Base-by-base conservation (phyloP, 768 basidiomycete genomes). In the Heimioporus sp. region DNA sequence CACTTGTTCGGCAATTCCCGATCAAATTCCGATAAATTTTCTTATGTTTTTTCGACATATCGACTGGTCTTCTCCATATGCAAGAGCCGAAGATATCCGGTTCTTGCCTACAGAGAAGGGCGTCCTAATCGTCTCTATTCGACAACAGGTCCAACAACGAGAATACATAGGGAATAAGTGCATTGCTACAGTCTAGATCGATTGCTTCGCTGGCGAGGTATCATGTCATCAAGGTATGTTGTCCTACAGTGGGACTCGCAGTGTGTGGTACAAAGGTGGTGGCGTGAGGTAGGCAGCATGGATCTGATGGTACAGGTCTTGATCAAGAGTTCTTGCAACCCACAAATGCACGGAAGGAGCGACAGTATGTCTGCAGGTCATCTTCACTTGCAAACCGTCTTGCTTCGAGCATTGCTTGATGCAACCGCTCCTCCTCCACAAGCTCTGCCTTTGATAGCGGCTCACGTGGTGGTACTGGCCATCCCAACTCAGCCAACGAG, bases 401-500 rank as follows among this genome's bases (percentile, higher is more conserved):
- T 34, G 83, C 83, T 56, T 85, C 79, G 12, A 81, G 64, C 75
- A 87, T 80, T 38, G 78, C 80, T 24, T 79, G 78, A 54, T 82
- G 78, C 37, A 82, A 67, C 32, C 85, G 74, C 55, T 83, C 79
- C 59, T 87, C 85, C 60, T 86, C 83, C 32, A 85, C 78, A 5
- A 85, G 71, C 64, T 87, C 86, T 16, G 85, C 85, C 63, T 85
- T 86, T 4, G 82, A 78, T 43, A 87, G 67, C 10, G 83, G 80
- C 46, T 86, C 85, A 46, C 82, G 77, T 8, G 73, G 65, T 20
- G 86, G 85, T 19, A 81, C 73, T 16, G 71, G 59, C 81, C 82
- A 87, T 31, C 83, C 83, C 20, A 85, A 62, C 20, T 75, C 76
- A 9, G 75, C 74, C 61, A 84, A 59, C 50, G 84, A 85, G 59